Evolutionary conservation across 2,329 filamentous ascomycete genomes (phyloP).

Genomic region (Alternaria triticimaculans): DNA sequence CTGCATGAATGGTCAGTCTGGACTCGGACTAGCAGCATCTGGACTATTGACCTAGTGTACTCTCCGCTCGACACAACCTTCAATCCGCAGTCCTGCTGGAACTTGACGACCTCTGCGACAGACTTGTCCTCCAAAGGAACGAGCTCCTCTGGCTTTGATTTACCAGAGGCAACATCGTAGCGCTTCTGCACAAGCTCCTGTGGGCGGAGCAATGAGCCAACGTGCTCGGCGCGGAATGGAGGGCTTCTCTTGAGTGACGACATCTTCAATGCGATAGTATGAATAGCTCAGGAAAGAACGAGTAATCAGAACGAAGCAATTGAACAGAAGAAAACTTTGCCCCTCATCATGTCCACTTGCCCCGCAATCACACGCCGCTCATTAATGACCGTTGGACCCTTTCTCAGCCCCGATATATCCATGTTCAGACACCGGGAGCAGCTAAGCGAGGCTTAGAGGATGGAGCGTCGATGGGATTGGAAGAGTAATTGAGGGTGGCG

Average conservation of each 20-base stretch:
- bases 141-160: conserved; percentile 57
- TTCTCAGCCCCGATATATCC: conserved; percentile 14
- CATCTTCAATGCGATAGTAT: conserved; percentile 39
- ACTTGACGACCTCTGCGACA: conserved; percentile 69
- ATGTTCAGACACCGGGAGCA: conserved; percentile 12
- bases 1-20: conserved; percentile 29
- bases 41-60: conserved; percentile 54
- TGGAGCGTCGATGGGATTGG: conserved; percentile 25
- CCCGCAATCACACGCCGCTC: conserved; percentile 29
- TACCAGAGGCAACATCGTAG: conserved; percentile 58
- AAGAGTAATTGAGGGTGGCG: conserved; percentile 16
- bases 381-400: conserved; percentile 18
- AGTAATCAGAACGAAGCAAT: conserved; percentile 6
- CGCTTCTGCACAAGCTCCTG: conserved; percentile 66
- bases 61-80: conserved; percentile 73
- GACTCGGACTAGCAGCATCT: not conserved
- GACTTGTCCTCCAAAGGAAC: conserved; percentile 68
- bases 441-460: conserved; percentile 9
- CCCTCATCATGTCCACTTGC: conserved; percentile 31
- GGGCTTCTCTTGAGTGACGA: conserved; percentile 50
- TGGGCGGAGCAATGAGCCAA: conserved; percentile 74
- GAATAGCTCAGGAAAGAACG: conserved; percentile 6
- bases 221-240: conserved; percentile 75
- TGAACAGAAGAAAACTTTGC: conserved; percentile 16
- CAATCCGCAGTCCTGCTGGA: conserved; percentile 69